A percentile compares a stretch with the other conserved stretches of the same genome.
Conservation (phyloP, 2,329 filamentous ascomycete genomes). For the Leptographium flavum region DNA sequence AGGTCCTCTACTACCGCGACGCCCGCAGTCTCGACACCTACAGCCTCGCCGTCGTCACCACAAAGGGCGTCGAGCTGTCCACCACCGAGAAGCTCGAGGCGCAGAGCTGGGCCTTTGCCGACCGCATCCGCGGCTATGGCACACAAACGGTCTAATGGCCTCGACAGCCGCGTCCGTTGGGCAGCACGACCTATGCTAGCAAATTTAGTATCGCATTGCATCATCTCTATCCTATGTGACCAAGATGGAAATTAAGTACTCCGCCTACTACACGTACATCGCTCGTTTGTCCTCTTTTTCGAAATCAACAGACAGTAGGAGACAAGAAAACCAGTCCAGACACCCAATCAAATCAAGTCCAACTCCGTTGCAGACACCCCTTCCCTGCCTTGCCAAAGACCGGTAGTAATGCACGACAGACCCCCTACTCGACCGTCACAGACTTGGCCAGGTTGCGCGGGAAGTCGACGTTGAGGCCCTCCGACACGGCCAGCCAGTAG, state of each 20-base stretch:
- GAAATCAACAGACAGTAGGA: too few species aligned
- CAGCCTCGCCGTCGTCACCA: slow-evolving; percentile 78
- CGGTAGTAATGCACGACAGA: background rate
- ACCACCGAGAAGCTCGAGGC: slow-evolving; percentile 79
- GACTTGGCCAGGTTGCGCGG: slow-evolving; percentile 97
- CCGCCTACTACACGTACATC: background rate
- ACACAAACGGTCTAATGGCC: slow-evolving; percentile 62
- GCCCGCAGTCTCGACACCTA: slow-evolving; percentile 85
- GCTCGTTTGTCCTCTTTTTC: background rate
- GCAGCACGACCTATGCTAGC: too few species aligned
- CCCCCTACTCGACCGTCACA: slow-evolving; percentile 82
- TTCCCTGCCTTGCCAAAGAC: background rate
- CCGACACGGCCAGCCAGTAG: slow-evolving; percentile 95
- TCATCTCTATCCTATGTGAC: too few species aligned
- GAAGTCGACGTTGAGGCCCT: slow-evolving; percentile 96
- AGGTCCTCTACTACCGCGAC: slow-evolving; percentile 95
- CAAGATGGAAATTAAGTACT: too few species aligned
- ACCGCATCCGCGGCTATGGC: slow-evolving; percentile 87
- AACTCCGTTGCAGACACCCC: background rate
- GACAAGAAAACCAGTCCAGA: background rate
- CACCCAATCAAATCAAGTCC: background rate
- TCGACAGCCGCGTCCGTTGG: too few species aligned
- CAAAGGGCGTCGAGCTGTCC: slow-evolving; percentile 74
- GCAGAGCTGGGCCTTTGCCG: slow-evolving; percentile 97
- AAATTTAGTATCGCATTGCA: too few species aligned